A percentile compares a stretch with the other conserved stretches of the same genome.
Conservation (phyloP, 192 early-diverging fungal genomes). For the Paraglomus brasilianum region DNA sequence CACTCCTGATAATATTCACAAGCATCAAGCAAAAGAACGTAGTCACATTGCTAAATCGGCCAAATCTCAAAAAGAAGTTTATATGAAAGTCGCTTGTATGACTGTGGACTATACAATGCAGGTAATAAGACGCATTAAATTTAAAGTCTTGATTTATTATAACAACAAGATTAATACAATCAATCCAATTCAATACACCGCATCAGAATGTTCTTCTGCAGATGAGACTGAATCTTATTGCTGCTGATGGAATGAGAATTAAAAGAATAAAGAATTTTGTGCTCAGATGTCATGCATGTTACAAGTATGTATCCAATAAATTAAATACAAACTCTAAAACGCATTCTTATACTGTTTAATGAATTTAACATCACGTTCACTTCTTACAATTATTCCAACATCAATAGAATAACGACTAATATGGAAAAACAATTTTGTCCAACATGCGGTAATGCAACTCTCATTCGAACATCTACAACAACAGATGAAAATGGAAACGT, state of each 20-base stretch:
- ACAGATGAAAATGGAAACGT: constrained; percentile 80
- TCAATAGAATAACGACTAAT: constrained; percentile 66
- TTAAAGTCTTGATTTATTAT: background rate
- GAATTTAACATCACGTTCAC: background rate
- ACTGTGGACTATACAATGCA: constrained; percentile 28
- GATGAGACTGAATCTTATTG: constrained; percentile 84
- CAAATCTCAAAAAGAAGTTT: constrained; percentile 9
- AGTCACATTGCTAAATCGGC: background rate
- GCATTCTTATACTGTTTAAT: background rate
- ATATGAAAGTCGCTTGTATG: constrained; percentile 28
- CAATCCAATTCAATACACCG: too few species aligned
- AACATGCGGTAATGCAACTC: constrained; percentile 82
- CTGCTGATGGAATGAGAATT: constrained; percentile 79
- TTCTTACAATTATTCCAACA: background rate
- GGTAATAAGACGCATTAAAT: background rate
- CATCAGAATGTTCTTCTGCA: constrained; percentile 89
- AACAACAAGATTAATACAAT: background rate
- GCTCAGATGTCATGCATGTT: constrained; percentile 93
- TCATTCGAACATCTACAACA: constrained; percentile 79
- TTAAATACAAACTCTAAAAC: background rate
- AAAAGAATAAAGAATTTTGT: constrained; percentile 82
- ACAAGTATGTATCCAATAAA: constrained; percentile 64
- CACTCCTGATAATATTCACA: constrained; percentile 26
- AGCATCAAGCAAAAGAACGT: constrained; percentile 17
- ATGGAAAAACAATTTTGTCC: constrained; percentile 94